These are phyloP conservation scores for Populus trichocarpa DNA, from an alignment of 441 rosid genomes.

Conservation along the genomic window DNA sequence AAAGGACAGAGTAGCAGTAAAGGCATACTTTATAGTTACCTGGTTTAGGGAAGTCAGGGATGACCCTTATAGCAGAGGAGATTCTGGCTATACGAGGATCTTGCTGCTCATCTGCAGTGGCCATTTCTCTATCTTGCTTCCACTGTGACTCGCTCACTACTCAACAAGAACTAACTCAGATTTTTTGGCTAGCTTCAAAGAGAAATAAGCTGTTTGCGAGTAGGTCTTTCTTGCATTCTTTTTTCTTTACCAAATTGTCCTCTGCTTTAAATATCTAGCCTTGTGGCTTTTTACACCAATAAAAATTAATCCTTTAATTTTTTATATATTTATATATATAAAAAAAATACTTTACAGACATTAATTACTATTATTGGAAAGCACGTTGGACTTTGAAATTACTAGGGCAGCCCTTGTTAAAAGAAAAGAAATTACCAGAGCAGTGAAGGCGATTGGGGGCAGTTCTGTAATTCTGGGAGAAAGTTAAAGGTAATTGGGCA, in stretches of 20 bases:
- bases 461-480: slow-evolving; percentile 9
- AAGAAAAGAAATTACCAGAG: slow-evolving; percentile 9
- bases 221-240: not conserved
- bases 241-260: not conserved
- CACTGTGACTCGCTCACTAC: slow-evolving; percentile 16
- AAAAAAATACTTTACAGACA: too few relatives aligned
- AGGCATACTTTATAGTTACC: slow-evolving; percentile 31
- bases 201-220: not conserved
- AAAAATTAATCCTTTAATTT: not conserved
- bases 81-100: slow-evolving; percentile 68
- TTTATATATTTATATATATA: too few relatives aligned
- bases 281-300: not conserved
- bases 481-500: not conserved
- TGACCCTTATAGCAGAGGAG: slow-evolving; percentile 71
- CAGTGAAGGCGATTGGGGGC: slow-evolving; percentile 14
- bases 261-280: not conserved
- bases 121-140: slow-evolving; percentile 38
- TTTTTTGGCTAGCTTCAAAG: not conserved
- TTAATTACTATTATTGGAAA: not conserved
- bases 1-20: not conserved
- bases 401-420: not conserved
- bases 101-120: slow-evolving; percentile 33
- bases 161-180: not conserved
- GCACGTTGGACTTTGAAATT: not conserved
- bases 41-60: slow-evolving; percentile 89